Base-by-base conservation (phyloP, 1,139 yeast species). In the Taphrina confusa region DNA sequence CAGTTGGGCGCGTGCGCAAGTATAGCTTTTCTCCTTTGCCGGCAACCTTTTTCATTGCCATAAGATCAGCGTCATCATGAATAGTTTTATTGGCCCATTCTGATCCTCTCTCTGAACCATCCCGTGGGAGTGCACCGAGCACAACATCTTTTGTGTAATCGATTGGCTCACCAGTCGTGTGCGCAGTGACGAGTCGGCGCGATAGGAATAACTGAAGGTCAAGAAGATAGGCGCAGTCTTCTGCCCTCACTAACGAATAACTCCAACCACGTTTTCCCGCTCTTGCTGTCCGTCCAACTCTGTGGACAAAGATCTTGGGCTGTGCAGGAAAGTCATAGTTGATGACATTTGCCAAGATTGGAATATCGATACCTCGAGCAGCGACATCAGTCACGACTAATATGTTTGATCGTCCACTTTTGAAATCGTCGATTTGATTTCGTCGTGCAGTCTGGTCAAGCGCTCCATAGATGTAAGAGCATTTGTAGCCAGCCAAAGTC, bases 201-300 rank as follows among this genome's bases (percentile, higher is more conserved):
- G 97, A 97, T 68, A 94, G 76, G 70, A 94, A 92, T 49, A 94
- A 75, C 70, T 94, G 98, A 68, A 94, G 77, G 72, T 94, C 99
- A 58, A 92, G 78, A 55, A 94, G 74, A 68, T 92, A 94, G 4
- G 98, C 96, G 62, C 92, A 74, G 71, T 94, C 99, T 63, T 81
- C 80, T 66, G 90, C 96, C 63, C 84, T 80, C 2, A 91, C 85
- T 61, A 94, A 82, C 1, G 97, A 85, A 71, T 88, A 94, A 0
- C 98, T 98, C 96, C 97, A 91, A 70, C 99, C 99, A 67, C 82
- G 83, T 70, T 90, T 85, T 71, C 99, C 99, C 9, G 98, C 98
- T 80, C 99, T 86, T 12, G 98, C 99, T 49, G 99, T 92, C 80
- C 99, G 84, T 73, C 99, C 99, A 57, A 94, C 98, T 75, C 99